Conservation (phyloP, 768 basidiomycete species). For the Boletus rufocinnamomeus region DNA sequence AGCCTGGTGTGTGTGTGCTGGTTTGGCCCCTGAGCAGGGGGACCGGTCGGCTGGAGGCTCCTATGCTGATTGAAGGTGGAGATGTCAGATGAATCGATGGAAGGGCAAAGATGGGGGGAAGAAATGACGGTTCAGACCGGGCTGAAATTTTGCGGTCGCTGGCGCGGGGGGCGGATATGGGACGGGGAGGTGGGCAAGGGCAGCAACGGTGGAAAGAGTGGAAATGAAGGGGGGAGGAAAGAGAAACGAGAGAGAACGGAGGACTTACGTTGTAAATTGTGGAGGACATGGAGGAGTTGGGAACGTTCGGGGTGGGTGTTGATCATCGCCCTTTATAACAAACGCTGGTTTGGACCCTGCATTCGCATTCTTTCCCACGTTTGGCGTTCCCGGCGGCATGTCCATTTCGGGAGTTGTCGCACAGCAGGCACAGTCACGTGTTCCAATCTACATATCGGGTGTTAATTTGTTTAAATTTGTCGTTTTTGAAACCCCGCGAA, state of each 20-base stretch:
- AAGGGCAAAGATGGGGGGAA: not conserved
- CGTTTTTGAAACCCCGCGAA: conserved; percentile 25
- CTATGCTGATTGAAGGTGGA: conserved; percentile 42
- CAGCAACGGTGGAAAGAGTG: not conserved
- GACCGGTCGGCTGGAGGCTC: conserved; percentile 54
- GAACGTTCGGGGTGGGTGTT: conserved; percentile 40
- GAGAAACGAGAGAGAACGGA: not conserved
- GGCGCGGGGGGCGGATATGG: conserved; percentile 4
- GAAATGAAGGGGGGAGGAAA: not conserved
- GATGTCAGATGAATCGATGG: conserved; percentile 20
- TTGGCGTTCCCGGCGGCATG: conserved; percentile 38
- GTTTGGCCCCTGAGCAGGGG: conserved; percentile 43
- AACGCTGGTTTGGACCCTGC: conserved; percentile 38
- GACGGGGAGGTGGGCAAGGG: not conserved
- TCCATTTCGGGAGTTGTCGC: conserved; percentile 26
- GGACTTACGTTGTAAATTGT: conserved; percentile 42
- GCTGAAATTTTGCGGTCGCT: conserved; percentile 29
- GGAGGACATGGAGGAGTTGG: conserved; percentile 41
- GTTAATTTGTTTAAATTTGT: conserved; percentile 18
- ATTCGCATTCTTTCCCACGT: conserved; percentile 37
- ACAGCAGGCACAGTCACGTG: conserved; percentile 37
- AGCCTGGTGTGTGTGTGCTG: conserved; percentile 51
- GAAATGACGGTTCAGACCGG: conserved; percentile 7
- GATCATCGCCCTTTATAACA: conserved; percentile 43
- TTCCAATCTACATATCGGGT: conserved; percentile 13